phyloP scores from a whole-genome alignment of 352 stramenopile species.

The Phytophthora multivora region DNA sequence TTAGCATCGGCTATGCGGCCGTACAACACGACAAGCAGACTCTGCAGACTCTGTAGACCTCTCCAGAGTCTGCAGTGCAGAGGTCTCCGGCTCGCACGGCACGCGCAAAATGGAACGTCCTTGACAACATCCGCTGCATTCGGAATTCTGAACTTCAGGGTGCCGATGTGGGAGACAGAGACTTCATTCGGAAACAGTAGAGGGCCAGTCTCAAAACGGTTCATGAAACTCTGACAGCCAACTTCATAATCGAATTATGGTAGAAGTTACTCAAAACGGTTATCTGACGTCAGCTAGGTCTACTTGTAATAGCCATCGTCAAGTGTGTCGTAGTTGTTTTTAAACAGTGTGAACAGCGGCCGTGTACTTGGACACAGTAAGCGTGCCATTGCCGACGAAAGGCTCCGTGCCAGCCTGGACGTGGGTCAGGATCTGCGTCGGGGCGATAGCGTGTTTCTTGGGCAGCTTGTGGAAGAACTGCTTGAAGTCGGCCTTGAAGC shows the following conservation, averaged over 20 bases:
- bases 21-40: neutral
- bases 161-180: no score
- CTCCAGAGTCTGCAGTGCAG: no score
- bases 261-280: neutral
- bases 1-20: neutral
- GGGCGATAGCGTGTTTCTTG: slow-evolving; percentile 7
- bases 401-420: slow-evolving; percentile 27
- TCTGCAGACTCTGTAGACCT: no score
- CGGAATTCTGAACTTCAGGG: no score
- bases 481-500: slow-evolving; percentile 34
- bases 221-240: no score
- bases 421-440: slow-evolving; percentile 25
- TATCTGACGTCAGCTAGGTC: no score
- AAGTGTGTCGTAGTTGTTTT: no score
- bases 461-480: slow-evolving; percentile 27
- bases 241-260: neutral
- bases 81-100: neutral
- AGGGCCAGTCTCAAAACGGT: no score
- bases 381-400: slow-evolving; percentile 23
- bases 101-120: no score
- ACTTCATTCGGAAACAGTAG: no score
- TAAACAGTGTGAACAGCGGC: slow-evolving; percentile 13
- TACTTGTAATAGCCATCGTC: no score
- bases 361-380: slow-evolving; percentile 31
- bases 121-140: no score